Base-by-base conservation (phyloP, 441 rosid genomes). In the Erysimum cheiri region DNA sequence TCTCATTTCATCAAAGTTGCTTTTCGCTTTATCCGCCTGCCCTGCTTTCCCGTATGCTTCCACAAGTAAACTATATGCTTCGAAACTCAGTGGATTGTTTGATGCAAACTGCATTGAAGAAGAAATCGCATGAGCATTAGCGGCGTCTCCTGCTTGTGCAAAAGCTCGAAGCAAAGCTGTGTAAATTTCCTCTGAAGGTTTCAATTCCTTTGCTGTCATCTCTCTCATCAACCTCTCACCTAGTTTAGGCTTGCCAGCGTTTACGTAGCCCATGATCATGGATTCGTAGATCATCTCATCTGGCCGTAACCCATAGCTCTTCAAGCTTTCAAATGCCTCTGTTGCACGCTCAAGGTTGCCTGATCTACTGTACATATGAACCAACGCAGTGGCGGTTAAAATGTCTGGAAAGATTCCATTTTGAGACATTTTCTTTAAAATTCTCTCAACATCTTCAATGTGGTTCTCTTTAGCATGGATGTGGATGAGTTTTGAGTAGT, bases 251-350 rank as follows among this genome's bases (percentile, higher is more conserved):
- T 86, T 24, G 15, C 88, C 93, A 65, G 86, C 92, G 58, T 84
- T 85, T 48, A 84, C 78, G 66, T 78, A 84, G 41, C 88, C 88
- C 92, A 80, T 80, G 76, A 94, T 87, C 97, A 94, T 83, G 5
- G 97, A 78, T 60, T 61, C 69, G 76, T 88, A 90, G 41, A 87
- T 72, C 58, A 79, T 85, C 49, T 58, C 9, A 46, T 88, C 90
- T 12, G 86, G 89, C 11, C 52, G 81, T 81, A 90, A 87, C 24
- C 97, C 97, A 63, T 80, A 79, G 75, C 71, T 79, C 64, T 56
- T 85, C 79, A 85, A 84, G 71, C 69, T 80, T 62, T 87, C 87
- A 55, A 87, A 90, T 72, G 86, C 86, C 77, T 84, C 91, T 43
- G 74, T 75, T 44, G 98, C 94, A 52, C 83, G 88, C 47, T 75